Evolutionary conservation across 331 rosid genomes (phyloP).

Genomic region (Ulmus americana): DNA sequence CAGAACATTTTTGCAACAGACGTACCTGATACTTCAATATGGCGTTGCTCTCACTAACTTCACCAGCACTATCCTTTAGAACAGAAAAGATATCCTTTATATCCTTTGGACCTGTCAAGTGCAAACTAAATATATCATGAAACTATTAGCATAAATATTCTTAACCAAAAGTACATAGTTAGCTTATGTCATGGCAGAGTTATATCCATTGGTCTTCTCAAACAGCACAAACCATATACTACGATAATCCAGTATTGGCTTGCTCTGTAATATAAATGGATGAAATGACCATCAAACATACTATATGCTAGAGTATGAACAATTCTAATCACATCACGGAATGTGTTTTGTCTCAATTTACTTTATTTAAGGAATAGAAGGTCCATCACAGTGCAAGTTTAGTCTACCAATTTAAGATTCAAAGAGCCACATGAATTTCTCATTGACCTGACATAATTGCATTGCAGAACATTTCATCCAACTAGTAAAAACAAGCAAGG

Average conservation of each 20-base stretch:
- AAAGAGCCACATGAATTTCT: neutral
- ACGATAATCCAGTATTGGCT: neutral
- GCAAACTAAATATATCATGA: neutral
- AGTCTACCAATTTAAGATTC: neutral
- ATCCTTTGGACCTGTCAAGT: slow-evolving; percentile 72
- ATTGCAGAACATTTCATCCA: neutral
- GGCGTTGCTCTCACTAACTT: slow-evolving; percentile 44
- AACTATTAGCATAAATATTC: slow-evolving; percentile 12
- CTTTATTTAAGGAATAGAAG: neutral
- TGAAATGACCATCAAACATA: too few relatives aligned
- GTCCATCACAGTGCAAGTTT: neutral
- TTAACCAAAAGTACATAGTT: slow-evolving; percentile 5
- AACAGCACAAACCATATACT: neutral
- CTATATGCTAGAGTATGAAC: too few relatives aligned
- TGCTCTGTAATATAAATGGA: neutral
- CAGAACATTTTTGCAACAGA: slow-evolving; percentile 10
- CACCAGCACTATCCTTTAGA: slow-evolving; percentile 69
- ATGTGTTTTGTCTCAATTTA: too few relatives aligned
- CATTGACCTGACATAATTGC: neutral
- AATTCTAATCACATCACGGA: too few relatives aligned
- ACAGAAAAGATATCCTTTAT: slow-evolving; percentile 55
- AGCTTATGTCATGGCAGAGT: neutral
- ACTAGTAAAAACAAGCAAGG: neutral
- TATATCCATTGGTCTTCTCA: neutral
- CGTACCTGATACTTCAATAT: slow-evolving; percentile 65